phyloP scores from a whole-genome alignment of 768 basidiomycete species.

The Leccinum barrowsii region DNA sequence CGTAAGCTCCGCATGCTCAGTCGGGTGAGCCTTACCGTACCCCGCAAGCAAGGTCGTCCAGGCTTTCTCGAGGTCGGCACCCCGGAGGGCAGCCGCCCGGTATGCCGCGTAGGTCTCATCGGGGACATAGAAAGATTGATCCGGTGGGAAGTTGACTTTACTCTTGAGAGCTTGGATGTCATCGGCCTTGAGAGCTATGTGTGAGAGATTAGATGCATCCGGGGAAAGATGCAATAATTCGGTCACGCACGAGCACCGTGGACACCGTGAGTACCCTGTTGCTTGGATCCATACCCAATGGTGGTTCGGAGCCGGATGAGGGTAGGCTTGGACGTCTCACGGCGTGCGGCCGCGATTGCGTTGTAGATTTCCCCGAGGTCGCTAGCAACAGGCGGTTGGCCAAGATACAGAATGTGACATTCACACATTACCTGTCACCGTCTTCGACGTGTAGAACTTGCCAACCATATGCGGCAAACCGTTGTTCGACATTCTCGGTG shows the following conservation, averaged over 20 bases:
- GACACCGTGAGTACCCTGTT: slow-evolving; percentile 90
- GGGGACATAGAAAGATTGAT: slow-evolving; percentile 77
- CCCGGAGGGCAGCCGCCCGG: slow-evolving; percentile 61
- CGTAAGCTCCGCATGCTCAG: slow-evolving; percentile 80
- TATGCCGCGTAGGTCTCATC: slow-evolving; percentile 69
- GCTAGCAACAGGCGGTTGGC: slow-evolving; percentile 35
- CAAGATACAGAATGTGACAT: background rate
- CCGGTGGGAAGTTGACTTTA: slow-evolving; percentile 78
- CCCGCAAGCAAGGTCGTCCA: slow-evolving; percentile 69
- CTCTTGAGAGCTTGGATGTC: slow-evolving; percentile 81
- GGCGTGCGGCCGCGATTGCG: slow-evolving; percentile 74
- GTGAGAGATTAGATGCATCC: slow-evolving; percentile 5
- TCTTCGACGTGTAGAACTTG: slow-evolving; percentile 82
- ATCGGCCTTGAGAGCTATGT: slow-evolving; percentile 83
- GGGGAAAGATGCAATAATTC: background rate
- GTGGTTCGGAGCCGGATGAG: slow-evolving; percentile 84
- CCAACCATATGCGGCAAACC: slow-evolving; percentile 93
- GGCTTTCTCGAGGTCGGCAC: slow-evolving; percentile 65
- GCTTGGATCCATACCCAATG: slow-evolving; percentile 91
- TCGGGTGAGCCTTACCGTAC: slow-evolving; percentile 78
- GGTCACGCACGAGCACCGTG: slow-evolving; percentile 81
- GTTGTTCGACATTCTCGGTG: slow-evolving; percentile 88
- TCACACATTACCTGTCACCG: slow-evolving; percentile 60
- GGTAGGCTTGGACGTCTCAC: slow-evolving; percentile 79
- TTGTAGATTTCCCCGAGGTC: slow-evolving; percentile 75